phyloP scores from a whole-genome alignment of 2,329 filamentous ascomycete species.

The Eurotiales sp. region DNA sequence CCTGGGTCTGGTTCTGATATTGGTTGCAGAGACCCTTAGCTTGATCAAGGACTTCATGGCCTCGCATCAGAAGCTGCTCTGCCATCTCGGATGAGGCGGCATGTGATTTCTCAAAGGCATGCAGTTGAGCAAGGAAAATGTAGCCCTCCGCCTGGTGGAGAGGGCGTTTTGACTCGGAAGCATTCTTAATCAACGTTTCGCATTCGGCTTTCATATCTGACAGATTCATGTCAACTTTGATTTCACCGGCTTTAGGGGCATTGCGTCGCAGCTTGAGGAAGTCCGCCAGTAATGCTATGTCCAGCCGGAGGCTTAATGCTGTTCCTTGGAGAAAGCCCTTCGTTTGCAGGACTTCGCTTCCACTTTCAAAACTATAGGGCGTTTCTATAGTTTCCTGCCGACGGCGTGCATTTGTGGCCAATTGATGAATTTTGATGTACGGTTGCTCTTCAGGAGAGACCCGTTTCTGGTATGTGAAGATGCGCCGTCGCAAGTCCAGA shows the following conservation, averaged over 20 bases:
- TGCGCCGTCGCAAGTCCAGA: conserved; percentile 24
- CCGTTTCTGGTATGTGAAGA: conserved; percentile 28
- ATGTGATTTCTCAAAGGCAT: conserved; percentile 38
- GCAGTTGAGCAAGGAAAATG: conserved; percentile 50
- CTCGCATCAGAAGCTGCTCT: not conserved
- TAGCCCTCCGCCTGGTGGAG: conserved; percentile 50
- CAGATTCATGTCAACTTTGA: conserved; percentile 29
- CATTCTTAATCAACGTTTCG: conserved; percentile 36
- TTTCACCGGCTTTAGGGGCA: not conserved
- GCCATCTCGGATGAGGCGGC: not conserved
- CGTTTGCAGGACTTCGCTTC: conserved; percentile 31
- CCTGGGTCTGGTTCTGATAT: conserved; percentile 26
- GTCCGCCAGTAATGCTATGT: conserved; percentile 47
- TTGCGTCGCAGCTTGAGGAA: conserved; percentile 27
- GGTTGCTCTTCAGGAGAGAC: conserved; percentile 38
- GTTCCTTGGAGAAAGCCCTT: conserved; percentile 39
- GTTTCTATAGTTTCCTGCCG: conserved; percentile 21
- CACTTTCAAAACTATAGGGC: conserved; percentile 24
- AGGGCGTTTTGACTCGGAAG: conserved; percentile 32
- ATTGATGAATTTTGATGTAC: conserved; percentile 32
- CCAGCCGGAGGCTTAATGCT: conserved; percentile 47
- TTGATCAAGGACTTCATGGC: not conserved
- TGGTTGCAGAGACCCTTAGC: not conserved
- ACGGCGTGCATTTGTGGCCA: conserved; percentile 31
- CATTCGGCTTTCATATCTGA: conserved; percentile 38